Evolutionary conservation across 1,284 basidiomycete species (phyloP), one percentile per base, ranked within the genome.

Genomic region (Rhodotorula sp.): DNA sequence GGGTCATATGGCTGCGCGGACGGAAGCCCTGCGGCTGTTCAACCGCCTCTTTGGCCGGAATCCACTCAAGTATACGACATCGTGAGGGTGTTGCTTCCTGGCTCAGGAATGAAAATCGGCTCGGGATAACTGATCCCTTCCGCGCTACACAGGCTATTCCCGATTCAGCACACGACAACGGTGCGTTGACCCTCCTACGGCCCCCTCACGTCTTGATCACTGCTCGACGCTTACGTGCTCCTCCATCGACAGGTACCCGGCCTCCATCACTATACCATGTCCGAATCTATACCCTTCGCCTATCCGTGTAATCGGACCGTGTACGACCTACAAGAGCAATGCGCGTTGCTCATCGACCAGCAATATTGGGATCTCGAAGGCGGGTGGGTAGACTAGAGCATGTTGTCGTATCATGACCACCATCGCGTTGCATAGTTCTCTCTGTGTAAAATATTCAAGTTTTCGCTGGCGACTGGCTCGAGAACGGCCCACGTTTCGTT

Each of bases 231-330:
- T n/a, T 19, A 26, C 56, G 8, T 38, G 56, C 7, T 16, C 31
- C 60, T 19, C 48, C 28, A 7, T 50, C 7, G 15, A 23, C 61
- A 62, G 61, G 49, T 52, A n/a, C 61, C 61, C 28, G 61, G 61
- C 8, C 50, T 62, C 10, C 61, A 62, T 28, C 61, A 62, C 21
- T 62, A 62, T 26, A 62, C 61, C 28, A 62, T 62, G 61, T 62
- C 61, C 14, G 61, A 62, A n/a, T 45, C 50, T 18, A 62, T 62
- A 47, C 61, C 61, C 12, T 62, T 62, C 49, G 61, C 31, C 45
- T 62, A 62, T 34, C 61, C 61, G 16, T 62, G 61, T 34, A 62
- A 54, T 31, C 31, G 31, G 61, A 62, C 52, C 12, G 50, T 38
- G 31, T 62, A 62, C 61, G 23, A 54, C 14, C 34, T 50, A 18